Percentiles rank a stretch among this genome's conserved stretches.
These are phyloP conservation scores for Knufia petricola DNA, from an alignment of 2,329 filamentous ascomycete genomes.

Conservation along the genomic window DNA sequence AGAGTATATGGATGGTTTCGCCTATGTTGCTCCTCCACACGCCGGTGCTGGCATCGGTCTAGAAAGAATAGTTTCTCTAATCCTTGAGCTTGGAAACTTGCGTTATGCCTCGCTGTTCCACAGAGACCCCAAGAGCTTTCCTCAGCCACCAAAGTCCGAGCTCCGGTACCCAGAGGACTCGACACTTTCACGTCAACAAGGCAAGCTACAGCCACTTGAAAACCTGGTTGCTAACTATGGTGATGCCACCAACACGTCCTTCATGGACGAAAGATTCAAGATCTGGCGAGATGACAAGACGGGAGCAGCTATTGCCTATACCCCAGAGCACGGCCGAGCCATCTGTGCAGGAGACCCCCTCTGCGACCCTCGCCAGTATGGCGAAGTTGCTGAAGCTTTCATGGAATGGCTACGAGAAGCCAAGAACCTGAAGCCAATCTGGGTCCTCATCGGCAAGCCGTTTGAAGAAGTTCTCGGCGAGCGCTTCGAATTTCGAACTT, in stretches of 20 bases:
- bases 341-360: constrained; percentile 72
- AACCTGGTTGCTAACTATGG: constrained; percentile 82
- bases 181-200: constrained; percentile 51
- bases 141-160: constrained; percentile 43
- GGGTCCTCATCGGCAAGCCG: constrained; percentile 63
- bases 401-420: constrained; percentile 55
- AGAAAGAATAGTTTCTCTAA: constrained; percentile 67
- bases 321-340: constrained; percentile 59
- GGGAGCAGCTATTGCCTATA: constrained; percentile 68
- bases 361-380: constrained; percentile 61
- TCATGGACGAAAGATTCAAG: constrained; percentile 71
- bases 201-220: constrained; percentile 44
- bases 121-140: constrained; percentile 68
- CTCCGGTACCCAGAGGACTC: constrained; percentile 63
- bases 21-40: constrained; percentile 69
- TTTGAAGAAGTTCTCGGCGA: constrained; percentile 63
- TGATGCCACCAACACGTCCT: constrained; percentile 75
- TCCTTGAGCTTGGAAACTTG: constrained; percentile 69
- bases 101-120: constrained; percentile 69
- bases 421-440: constrained; percentile 56
- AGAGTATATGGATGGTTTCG: constrained; percentile 48
- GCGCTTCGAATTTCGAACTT: constrained; percentile 66
- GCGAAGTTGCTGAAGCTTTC: constrained; percentile 57
- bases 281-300: constrained; percentile 65
- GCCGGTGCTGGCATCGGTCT: constrained; percentile 72